Evolutionary conservation across 805 yeast genomes (phyloP).

Genomic region (Starmerella ratchasimensis): DNA sequence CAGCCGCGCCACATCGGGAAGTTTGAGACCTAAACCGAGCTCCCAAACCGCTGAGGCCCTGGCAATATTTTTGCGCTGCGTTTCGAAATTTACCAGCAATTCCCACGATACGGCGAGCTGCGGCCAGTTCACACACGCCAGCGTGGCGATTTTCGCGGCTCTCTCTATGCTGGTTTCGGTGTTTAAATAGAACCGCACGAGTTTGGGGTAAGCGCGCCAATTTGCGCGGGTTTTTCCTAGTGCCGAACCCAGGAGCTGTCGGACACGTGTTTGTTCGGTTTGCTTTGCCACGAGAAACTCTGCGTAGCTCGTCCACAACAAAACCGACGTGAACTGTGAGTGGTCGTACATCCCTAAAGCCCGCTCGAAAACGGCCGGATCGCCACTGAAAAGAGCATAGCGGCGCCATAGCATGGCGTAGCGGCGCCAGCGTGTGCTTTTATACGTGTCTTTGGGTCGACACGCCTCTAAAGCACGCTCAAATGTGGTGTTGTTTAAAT

Average conservation of each 20-base stretch:
- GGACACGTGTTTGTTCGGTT: constrained; percentile 35
- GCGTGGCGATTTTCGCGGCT: constrained; percentile 58
- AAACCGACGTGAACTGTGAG: constrained; percentile 47
- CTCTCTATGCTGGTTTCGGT: constrained; percentile 62
- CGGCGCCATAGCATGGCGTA: constrained; percentile 61
- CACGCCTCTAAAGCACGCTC: constrained; percentile 32
- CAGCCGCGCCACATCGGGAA: constrained; percentile 22
- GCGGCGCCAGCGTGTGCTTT: constrained; percentile 46
- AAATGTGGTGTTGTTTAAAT: constrained; percentile 27
- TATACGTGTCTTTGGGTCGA: constrained; percentile 28
- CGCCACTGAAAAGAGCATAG: constrained; percentile 35
- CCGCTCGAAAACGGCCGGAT: constrained; percentile 34
- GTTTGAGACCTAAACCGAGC: constrained; percentile 30
- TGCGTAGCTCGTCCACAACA: constrained; percentile 58
- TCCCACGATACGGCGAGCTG: constrained; percentile 38
- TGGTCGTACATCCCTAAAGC: constrained; percentile 44
- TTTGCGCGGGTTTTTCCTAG: constrained; percentile 45
- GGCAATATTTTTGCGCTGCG: constrained; percentile 48
- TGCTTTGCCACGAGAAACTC: constrained; percentile 58
- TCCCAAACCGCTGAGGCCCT: constrained; percentile 53
- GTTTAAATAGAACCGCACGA: constrained; percentile 51
- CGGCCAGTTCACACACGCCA: constrained; percentile 41
- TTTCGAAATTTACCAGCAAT: constrained; percentile 57
- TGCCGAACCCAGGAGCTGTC: constrained; percentile 58
- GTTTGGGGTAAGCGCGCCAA: constrained; percentile 25